A percentile compares a stretch with the other conserved stretches of the same genome.
Conservation (phyloP, 2,329 filamentous ascomycete genomes). For the Neonectria hederae region DNA sequence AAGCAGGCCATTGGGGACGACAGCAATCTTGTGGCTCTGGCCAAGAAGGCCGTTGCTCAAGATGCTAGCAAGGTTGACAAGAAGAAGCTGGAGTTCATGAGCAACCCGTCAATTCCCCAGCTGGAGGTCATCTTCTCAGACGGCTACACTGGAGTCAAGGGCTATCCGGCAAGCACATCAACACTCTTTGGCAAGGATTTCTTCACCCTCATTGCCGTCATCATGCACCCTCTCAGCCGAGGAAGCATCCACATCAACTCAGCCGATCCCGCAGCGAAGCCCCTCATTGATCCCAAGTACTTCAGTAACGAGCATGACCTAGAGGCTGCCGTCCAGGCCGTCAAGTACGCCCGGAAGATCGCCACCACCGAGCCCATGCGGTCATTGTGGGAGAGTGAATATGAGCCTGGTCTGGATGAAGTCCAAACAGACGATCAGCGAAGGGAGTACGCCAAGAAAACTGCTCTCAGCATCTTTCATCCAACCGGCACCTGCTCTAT, state of each 20-base stretch:
- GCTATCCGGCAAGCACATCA: conserved; percentile 40
- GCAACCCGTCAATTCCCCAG: conserved; percentile 39
- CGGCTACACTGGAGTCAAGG: conserved; percentile 44
- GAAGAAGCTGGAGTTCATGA: conserved; percentile 53
- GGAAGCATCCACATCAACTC: conserved; percentile 38
- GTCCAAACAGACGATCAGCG: conserved; percentile 33
- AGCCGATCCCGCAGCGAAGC: conserved; percentile 28
- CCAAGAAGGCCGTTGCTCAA: conserved; percentile 39
- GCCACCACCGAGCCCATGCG: conserved; percentile 45
- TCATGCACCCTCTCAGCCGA: conserved; percentile 66
- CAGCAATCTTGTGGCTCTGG: conserved; percentile 20
- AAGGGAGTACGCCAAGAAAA: conserved; percentile 27
- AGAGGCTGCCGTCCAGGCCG: conserved; percentile 45
- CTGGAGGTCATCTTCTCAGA: conserved; percentile 44
- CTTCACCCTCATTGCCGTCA: conserved; percentile 62
- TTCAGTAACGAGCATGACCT: conserved; percentile 42
- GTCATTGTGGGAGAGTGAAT: conserved; percentile 46
- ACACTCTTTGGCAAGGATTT: conserved; percentile 42
- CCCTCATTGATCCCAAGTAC: conserved; percentile 38
- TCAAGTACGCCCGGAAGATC: conserved; percentile 46
- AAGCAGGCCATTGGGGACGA: conserved; percentile 33
- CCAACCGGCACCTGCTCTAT: conserved; percentile 57
- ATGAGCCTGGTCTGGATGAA: conserved; percentile 41
- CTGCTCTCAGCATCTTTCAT: conserved; percentile 45
- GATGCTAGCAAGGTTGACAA: conserved; percentile 45